Conservation (phyloP, 345 rosid genomes). For the Brassica carinata region DNA sequence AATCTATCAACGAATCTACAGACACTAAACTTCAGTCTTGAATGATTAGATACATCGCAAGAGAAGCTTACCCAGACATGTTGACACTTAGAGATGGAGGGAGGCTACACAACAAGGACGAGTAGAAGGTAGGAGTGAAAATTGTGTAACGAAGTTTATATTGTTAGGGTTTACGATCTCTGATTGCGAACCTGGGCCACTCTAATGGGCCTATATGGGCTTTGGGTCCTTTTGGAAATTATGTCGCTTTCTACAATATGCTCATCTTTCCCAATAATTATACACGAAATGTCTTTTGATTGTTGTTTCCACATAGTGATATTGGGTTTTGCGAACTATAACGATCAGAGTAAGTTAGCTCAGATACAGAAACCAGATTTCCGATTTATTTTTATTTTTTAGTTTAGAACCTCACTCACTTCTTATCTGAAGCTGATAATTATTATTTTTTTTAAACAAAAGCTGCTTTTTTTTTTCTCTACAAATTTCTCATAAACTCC, state of each 20-base stretch:
- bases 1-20: background rate
- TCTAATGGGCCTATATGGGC: conserved; percentile 15
- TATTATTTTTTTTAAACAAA: too few relatives aligned
- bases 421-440: too few relatives aligned
- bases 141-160: conserved; percentile 13
- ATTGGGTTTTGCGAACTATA: too few relatives aligned
- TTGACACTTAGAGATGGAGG: conserved; percentile 16
- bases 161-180: conserved; percentile 31
- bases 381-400: too few relatives aligned
- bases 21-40: background rate
- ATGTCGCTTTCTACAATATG: background rate
- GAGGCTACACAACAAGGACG: conserved; percentile 24
- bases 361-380: too few relatives aligned
- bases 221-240: background rate
- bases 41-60: background rate
- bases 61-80: conserved; percentile 42
- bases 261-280: background rate
- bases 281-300: background rate
- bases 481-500: too few relatives aligned
- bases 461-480: too few relatives aligned
- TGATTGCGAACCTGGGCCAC: background rate
- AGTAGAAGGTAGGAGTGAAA: background rate
- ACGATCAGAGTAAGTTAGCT: too few relatives aligned
- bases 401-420: too few relatives aligned
- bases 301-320: background rate